Conservation (phyloP, 1,139 yeast genomes). For the Nakaseomyces nivariensis region DNA sequence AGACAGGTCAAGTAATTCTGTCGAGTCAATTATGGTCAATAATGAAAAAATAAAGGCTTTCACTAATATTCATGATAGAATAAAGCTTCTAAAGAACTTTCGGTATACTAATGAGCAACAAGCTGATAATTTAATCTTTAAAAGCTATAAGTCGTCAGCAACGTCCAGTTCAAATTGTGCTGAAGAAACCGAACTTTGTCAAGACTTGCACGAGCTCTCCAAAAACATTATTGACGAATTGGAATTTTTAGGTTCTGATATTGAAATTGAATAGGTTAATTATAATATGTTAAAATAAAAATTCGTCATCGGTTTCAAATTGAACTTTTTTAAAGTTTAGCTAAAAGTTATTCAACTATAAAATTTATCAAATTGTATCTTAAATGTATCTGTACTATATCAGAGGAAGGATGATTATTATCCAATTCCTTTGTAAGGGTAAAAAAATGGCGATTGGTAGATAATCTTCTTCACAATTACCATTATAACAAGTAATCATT, state of each 20-base stretch:
- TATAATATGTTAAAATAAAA: background rate
- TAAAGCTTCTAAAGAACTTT: background rate
- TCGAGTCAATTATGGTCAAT: no score
- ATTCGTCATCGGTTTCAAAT: no score
- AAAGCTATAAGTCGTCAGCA: background rate
- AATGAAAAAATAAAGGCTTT: no score
- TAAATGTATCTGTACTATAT: background rate
- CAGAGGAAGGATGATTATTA: background rate
- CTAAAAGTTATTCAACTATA: background rate
- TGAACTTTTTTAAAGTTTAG: background rate
- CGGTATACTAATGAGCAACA: background rate
- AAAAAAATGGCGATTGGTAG: background rate
- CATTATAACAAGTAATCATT: background rate
- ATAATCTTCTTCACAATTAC: background rate
- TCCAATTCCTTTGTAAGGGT: background rate
- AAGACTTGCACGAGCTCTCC: constrained; percentile 3
- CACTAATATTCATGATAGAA: background rate
- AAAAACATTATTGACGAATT: constrained; percentile 3
- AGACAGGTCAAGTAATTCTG: no score
- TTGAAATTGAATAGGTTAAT: constrained; percentile 10
- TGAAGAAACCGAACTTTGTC: background rate
- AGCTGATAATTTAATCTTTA: background rate
- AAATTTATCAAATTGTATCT: constrained; percentile 1
- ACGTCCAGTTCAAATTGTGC: background rate
- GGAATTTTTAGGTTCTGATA: constrained; percentile 19